A percentile compares a stretch with the other conserved stretches of the same genome.
Conservation (phyloP, 2,329 filamentous ascomycete genomes). For the Chrysoporthe puriensis region DNA sequence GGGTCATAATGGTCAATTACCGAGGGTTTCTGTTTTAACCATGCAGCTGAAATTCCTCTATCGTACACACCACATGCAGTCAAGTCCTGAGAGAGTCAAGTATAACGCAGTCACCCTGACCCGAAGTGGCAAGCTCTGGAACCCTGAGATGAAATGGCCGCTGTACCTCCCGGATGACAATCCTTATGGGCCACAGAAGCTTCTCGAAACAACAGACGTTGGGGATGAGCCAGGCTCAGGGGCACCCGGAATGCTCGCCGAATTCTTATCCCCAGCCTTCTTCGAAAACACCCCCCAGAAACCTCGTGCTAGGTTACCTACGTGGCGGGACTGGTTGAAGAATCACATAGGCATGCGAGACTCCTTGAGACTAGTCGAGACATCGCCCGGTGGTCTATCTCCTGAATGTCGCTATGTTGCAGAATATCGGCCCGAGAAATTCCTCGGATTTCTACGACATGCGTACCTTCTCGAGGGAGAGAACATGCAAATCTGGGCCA, state of each 20-base stretch:
- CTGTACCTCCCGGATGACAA: neutral
- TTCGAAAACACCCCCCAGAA: neutral
- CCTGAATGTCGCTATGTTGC: neutral
- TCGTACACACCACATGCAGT: neutral
- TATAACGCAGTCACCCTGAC: neutral
- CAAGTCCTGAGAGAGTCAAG: neutral
- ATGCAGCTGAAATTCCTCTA: neutral
- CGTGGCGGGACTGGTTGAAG: neutral
- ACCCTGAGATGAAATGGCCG: neutral
- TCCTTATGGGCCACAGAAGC: neutral
- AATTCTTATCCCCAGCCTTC: neutral
- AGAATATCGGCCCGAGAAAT: slow-evolving; percentile 17
- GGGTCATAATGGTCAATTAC: accelerated
- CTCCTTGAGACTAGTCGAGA: neutral
- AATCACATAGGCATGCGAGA: neutral
- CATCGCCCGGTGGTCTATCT: neutral
- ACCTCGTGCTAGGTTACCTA: neutral
- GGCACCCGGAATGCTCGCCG: neutral
- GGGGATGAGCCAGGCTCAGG: neutral
- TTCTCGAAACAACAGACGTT: neutral
- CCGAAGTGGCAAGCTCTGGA: neutral
- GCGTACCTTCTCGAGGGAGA: neutral
- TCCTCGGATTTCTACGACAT: neutral
- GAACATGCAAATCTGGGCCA: neutral
- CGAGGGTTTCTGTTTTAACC: neutral